Evolutionary conservation across 192 early-diverging fungal species (phyloP).

Genomic region (Oehlia diaphana): DNA sequence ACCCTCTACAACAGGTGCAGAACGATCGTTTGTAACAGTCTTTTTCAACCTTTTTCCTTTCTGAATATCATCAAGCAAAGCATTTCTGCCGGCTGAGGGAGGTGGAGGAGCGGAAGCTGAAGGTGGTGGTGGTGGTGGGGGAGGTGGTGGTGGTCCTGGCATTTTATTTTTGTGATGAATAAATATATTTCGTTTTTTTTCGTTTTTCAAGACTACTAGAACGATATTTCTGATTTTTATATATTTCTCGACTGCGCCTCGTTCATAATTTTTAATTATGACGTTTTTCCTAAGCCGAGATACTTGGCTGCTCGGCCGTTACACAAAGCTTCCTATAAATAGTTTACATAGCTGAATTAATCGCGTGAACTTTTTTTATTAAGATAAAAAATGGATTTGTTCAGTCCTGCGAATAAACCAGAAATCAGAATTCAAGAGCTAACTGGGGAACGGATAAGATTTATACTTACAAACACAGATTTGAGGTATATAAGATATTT

Average conservation of each 20-base stretch:
- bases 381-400: neutral
- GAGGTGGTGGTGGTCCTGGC: conserved; percentile 47
- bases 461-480: conserved; percentile 86
- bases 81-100: conserved; percentile 45
- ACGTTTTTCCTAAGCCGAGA: no score
- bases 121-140: conserved; percentile 44
- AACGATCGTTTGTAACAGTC: conserved; percentile 71
- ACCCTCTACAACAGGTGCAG: conserved; percentile 53
- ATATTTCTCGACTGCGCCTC: neutral
- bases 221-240: neutral
- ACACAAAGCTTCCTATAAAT: no score
- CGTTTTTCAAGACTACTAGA: no score
- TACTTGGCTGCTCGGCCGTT: no score
- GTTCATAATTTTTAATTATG: no score
- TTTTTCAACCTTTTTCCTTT: conserved; percentile 67
- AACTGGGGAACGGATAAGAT: conserved; percentile 64
- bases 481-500: conserved; percentile 51
- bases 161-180: conserved; percentile 17
- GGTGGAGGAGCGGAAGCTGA: conserved; percentile 22
- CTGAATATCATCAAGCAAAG: conserved; percentile 74
- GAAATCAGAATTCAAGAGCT: conserved; percentile 61
- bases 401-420: conserved; percentile 32
- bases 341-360: neutral
- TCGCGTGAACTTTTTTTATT: neutral
- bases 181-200: no score